phyloP scores from a whole-genome alignment of 176 grass and related monocot species.

The Cocos nucifera region DNA sequence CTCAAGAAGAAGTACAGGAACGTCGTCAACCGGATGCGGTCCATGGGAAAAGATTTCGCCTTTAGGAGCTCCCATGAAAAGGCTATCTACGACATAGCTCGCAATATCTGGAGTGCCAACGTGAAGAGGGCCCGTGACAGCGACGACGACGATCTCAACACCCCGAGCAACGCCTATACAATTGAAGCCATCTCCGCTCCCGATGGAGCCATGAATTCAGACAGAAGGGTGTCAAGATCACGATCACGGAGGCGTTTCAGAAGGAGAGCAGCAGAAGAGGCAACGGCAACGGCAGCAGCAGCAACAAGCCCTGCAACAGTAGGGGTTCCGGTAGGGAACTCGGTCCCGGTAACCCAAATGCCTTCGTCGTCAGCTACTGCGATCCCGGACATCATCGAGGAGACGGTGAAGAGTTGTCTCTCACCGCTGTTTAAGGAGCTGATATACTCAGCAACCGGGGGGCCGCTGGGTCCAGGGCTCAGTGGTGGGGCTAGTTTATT shows the following conservation, averaged over 20 bases:
- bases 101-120: slow-evolving; percentile 64
- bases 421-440: slow-evolving; percentile 73
- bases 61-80: slow-evolving; percentile 69
- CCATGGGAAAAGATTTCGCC: slow-evolving; percentile 38
- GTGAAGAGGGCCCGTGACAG: slow-evolving; percentile 40
- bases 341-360: slow-evolving; percentile 11
- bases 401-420: slow-evolving; percentile 41
- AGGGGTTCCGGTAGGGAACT: slow-evolving; percentile 27
- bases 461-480: slow-evolving; percentile 20
- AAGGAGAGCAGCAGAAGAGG: slow-evolving; percentile 38
- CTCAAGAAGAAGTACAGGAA: slow-evolving; percentile 94
- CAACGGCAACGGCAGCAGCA: slow-evolving; percentile 8
- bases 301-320: background rate
- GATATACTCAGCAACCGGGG: slow-evolving; percentile 33
- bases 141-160: slow-evolving; percentile 56
- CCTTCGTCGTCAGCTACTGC: slow-evolving; percentile 2
- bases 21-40: slow-evolving; percentile 40
- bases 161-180: background rate
- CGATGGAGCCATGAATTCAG: slow-evolving; percentile 21
- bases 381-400: slow-evolving; percentile 28
- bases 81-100: slow-evolving; percentile 72
- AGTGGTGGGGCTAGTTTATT: slow-evolving; percentile 5
- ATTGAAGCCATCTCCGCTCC: background rate
- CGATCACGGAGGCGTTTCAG: slow-evolving; percentile 34
- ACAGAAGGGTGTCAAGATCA: slow-evolving; percentile 31